A percentile compares a stretch with the other conserved stretches of the same genome.
Conservation (phyloP, 139 green algal genomes). For the Spirogloea muscicola region DNA sequence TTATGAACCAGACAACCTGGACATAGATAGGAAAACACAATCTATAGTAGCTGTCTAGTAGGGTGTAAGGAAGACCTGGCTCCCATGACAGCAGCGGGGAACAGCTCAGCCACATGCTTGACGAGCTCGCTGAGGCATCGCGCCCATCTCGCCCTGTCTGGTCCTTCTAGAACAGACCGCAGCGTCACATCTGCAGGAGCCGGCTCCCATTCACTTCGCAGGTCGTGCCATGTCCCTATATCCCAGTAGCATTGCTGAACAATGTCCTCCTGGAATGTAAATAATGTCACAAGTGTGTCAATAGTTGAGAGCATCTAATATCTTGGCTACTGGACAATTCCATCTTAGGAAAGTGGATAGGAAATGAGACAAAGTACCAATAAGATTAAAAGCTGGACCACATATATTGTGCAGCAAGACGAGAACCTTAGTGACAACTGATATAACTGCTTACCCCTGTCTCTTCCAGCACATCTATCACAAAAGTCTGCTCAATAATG, state of each 20-base stretch:
- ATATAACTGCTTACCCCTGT: slow-evolving; percentile 23
- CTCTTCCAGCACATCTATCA: slow-evolving; percentile 74
- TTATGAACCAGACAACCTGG: no score
- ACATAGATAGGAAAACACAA: no score
- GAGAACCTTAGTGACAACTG: not conserved
- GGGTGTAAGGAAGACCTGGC: slow-evolving; percentile 33
- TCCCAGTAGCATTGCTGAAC: slow-evolving; percentile 70
- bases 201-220: slow-evolving; percentile 59
- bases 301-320: no score
- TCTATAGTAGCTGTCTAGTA: no score
- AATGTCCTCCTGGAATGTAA: slow-evolving; percentile 43
- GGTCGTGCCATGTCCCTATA: slow-evolving; percentile 72
- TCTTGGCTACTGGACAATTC: not conserved
- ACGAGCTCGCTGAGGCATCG: slow-evolving; percentile 63
- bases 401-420: not conserved
- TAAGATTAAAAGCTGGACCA: not conserved
- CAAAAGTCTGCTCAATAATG: slow-evolving; percentile 45
- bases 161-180: slow-evolving; percentile 9
- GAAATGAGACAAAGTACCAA: not conserved
- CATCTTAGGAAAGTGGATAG: not conserved
- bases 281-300: not conserved
- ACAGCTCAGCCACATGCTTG: slow-evolving; percentile 55
- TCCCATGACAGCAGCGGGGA: slow-evolving; percentile 47
- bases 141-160: slow-evolving; percentile 61
- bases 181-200: slow-evolving; percentile 35